phyloP scores from a whole-genome alignment of 129 eudicot species.

The Chrysanthemum lavandulifolium region DNA sequence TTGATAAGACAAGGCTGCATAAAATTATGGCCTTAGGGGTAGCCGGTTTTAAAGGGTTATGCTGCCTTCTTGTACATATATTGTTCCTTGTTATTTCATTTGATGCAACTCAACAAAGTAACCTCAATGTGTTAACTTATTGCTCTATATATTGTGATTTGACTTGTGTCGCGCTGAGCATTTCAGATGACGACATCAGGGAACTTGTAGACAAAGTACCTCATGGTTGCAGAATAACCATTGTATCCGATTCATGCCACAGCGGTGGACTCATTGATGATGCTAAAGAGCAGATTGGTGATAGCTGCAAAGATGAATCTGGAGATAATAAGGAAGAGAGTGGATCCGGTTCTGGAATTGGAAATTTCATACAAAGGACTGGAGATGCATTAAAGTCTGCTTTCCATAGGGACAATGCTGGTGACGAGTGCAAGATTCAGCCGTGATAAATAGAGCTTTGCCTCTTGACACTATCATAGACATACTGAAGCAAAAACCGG shows the following conservation, averaged over 20 bases:
- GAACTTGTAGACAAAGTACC: constrained; percentile 77
- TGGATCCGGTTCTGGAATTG: constrained; percentile 45
- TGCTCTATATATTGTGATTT: background rate
- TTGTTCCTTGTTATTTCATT: background rate
- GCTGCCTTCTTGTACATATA: too few relatives aligned
- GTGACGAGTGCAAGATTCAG: constrained; percentile 19
- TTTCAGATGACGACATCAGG: constrained; percentile 81
- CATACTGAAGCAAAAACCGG: constrained; percentile 78
- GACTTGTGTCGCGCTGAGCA: background rate
- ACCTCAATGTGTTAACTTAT: background rate
- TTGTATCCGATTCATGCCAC: constrained; percentile 89
- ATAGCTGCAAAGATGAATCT: constrained; percentile 31
- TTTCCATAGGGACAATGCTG: constrained; percentile 26
- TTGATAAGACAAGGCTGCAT: too few relatives aligned
- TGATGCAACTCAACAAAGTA: background rate
- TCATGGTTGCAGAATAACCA: constrained; percentile 70
- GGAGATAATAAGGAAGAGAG: constrained; percentile 4
- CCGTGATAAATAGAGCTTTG: constrained; percentile 49
- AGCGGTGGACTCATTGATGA: constrained; percentile 94
- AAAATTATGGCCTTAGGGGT: too few relatives aligned
- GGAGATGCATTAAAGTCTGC: constrained; percentile 57
- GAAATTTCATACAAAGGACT: constrained; percentile 47
- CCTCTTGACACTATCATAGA: constrained; percentile 75
- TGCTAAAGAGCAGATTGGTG: constrained; percentile 83
- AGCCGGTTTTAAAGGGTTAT: too few relatives aligned